Evolutionary conservation across 306 rosid species (phyloP).

Genomic region (Betula pendula): DNA sequence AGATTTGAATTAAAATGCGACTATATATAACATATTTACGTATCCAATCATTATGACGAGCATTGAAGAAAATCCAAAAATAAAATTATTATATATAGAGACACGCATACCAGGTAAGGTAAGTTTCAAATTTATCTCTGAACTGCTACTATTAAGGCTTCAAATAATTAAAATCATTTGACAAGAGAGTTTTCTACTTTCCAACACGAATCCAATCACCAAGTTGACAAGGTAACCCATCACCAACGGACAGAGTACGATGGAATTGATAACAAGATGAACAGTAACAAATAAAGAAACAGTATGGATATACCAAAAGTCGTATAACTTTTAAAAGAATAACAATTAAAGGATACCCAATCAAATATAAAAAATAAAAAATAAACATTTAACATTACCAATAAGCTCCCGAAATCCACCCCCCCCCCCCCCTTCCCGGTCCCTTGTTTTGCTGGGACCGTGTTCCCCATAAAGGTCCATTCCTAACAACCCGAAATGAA

Average conservation of each 20-base stretch:
- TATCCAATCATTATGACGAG: background rate
- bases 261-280: background rate
- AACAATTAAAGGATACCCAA: background rate
- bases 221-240: background rate
- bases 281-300: background rate
- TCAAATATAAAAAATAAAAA: background rate
- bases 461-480: background rate
- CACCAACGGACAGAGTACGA: background rate
- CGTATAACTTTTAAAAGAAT: background rate
- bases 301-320: background rate
- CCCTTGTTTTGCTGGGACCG: background rate
- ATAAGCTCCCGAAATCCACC: background rate
- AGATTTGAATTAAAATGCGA: background rate
- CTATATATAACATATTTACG: background rate
- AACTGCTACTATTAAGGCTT: conserved; percentile 3
- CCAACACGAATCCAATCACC: background rate
- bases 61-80: background rate
- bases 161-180: background rate
- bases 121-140: background rate
- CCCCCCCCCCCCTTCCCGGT: no score
- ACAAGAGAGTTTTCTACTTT: background rate
- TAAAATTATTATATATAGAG: no score
- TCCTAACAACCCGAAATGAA: background rate
- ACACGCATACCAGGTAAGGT: background rate
- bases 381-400: background rate